Evolutionary conservation across 1,284 basidiomycete species (phyloP).

Genomic region (Sanguinoderma infundibulare): DNA sequence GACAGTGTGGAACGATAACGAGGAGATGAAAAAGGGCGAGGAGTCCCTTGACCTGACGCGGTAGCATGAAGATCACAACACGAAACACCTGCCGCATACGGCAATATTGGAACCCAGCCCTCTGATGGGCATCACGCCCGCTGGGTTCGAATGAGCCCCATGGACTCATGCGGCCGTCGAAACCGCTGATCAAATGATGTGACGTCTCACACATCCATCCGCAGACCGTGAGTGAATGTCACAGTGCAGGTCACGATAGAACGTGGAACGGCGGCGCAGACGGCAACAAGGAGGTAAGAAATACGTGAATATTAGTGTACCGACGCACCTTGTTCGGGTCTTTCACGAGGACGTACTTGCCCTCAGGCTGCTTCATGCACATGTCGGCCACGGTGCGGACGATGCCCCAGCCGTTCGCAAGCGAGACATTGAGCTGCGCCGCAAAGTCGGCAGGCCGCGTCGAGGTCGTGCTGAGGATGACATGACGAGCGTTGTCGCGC

Average conservation of each 20-base stretch:
- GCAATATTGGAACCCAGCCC: background rate
- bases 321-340: slow-evolving; percentile 91
- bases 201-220: slow-evolving; percentile 5
- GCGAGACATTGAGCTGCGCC: slow-evolving; percentile 92
- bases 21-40: slow-evolving; percentile 6
- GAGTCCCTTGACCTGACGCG: background rate
- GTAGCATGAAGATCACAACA: background rate
- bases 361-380: slow-evolving; percentile 94
- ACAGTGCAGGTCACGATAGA: background rate
- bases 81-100: background rate
- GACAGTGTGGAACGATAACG: slow-evolving; percentile 7
- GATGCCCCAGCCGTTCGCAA: slow-evolving; percentile 98
- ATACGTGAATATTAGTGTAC: slow-evolving; percentile 21
- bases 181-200: slow-evolving; percentile 18
- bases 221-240: slow-evolving; percentile 10
- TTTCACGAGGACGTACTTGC: slow-evolving; percentile 94
- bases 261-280: slow-evolving; percentile 4
- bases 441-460: slow-evolving; percentile 97
- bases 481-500: slow-evolving; percentile 94
- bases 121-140: slow-evolving; percentile 3
- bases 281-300: slow-evolving; percentile 4
- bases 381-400: slow-evolving; percentile 93
- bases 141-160: background rate
- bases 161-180: slow-evolving; percentile 1
- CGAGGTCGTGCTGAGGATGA: slow-evolving; percentile 94